Conservation (phyloP, 2,329 filamentous ascomycete species). For the Cytospora piceicola region DNA sequence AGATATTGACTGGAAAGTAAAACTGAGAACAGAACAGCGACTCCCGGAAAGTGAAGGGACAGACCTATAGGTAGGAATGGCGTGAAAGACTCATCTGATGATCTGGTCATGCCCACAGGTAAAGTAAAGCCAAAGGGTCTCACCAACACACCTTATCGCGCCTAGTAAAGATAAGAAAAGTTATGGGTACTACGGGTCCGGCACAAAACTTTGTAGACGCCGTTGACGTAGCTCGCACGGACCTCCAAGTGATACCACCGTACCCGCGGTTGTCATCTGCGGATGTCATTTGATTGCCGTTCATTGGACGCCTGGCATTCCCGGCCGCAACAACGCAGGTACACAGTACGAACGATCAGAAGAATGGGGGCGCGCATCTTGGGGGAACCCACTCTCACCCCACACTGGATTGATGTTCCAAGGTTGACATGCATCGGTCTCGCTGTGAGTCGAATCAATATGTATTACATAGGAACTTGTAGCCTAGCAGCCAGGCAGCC, state of each 20-base stretch:
- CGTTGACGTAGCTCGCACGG: conserved; percentile 10
- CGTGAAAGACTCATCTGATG: neutral
- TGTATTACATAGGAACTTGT: neutral
- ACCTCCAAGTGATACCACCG: conserved; percentile 3
- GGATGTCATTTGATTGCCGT: conserved; percentile 2
- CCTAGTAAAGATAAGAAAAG: conserved; percentile 21
- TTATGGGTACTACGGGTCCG: neutral
- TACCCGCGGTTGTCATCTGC: neutral
- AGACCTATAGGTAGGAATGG: neutral
- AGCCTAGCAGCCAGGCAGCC: neutral
- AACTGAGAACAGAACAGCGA: neutral
- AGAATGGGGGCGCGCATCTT: neutral
- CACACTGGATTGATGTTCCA: neutral
- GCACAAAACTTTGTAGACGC: conserved; percentile 13
- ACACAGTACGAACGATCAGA: neutral
- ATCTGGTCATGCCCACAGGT: neutral
- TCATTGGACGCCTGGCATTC: conserved; percentile 17
- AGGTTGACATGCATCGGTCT: neutral
- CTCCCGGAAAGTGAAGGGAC: neutral
- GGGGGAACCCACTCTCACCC: neutral
- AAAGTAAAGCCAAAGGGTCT: neutral
- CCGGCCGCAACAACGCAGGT: neutral
- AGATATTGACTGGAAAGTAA: neutral
- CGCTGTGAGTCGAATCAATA: neutral
- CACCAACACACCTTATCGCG: conserved; percentile 19